These are phyloP conservation scores for Microdochium nivale DNA, from an alignment of 2,329 filamentous ascomycete genomes.

Conservation along the genomic window DNA sequence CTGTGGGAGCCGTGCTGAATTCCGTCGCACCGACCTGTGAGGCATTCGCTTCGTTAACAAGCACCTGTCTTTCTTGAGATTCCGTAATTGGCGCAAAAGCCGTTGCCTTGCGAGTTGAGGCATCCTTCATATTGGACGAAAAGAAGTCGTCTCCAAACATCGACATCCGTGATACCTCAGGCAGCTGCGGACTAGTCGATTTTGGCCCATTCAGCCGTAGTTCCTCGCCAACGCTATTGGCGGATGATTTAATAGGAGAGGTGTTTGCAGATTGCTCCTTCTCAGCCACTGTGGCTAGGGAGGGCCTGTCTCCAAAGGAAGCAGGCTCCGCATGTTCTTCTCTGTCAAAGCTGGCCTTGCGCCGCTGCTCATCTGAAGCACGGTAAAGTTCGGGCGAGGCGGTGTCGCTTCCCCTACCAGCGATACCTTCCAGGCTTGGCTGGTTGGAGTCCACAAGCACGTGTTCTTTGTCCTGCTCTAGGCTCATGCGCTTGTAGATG, in stretches of 20 bases:
- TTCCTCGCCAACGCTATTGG: background rate
- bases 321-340: constrained; percentile 24
- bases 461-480: constrained; percentile 51
- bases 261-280: constrained; percentile 25
- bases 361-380: constrained; percentile 13
- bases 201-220: constrained; percentile 10
- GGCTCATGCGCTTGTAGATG: constrained; percentile 64
- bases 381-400: constrained; percentile 12
- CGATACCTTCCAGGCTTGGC: constrained; percentile 45
- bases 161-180: constrained; percentile 49
- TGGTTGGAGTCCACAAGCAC: constrained; percentile 48
- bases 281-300: constrained; percentile 45
- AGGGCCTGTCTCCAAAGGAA: constrained; percentile 26
- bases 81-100: background rate
- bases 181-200: constrained; percentile 42
- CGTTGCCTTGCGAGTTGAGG: background rate
- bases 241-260: background rate
- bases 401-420: constrained; percentile 16
- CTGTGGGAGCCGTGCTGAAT: constrained; percentile 1
- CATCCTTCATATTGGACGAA: constrained; percentile 16
- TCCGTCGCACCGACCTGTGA: background rate
- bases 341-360: constrained; percentile 17
- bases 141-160: constrained; percentile 53
- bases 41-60: background rate
- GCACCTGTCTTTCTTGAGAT: background rate